Base-by-base conservation (phyloP, 1,139 yeast genomes). In the Candida albicans region DNA sequence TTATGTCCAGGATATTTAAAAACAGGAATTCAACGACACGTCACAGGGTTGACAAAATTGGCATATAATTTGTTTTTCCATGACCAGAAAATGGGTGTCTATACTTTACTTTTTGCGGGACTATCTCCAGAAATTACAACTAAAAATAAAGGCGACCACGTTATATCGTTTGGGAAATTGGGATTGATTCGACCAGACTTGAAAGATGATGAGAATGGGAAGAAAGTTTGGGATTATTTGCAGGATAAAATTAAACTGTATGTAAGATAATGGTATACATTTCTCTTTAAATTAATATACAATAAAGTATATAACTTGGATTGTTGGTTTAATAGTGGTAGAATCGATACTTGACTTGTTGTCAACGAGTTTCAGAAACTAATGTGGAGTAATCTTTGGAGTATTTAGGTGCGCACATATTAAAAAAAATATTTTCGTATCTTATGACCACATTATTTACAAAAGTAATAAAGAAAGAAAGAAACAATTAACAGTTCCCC, bases 1-100 rank as follows among this genome's bases (percentile, higher is more conserved):
- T 15, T 49, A 11, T 73, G 77, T 54, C 84, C 84, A 1, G 84
- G 84, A 2, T 53, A 58, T 34, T 50, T 78, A 27, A 53, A 50
- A 10, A 64, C 80, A 1, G 79, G 73, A 2, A 54, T 79, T 29
- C 61, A 62, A 22, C 67, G 80, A 50, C 53, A 62, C 45, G 47
- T 56, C 38, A 44, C 35, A 24, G 35, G 38, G 29, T 8, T 26
- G 39, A 37, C 47, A 37, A 38, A 41, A 37, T 25, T 35, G 3
- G 22, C 36, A 13, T 37, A 36, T 14, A 13, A 15, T 15, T 27
- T 27, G 11, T 30, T 41, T 22, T 33, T 40, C 9, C 30, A 44
- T 33, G 26, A 40, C 22, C 31, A 43, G 9, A 40, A 39, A 27
- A 35, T 35, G 22, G 62, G 61, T 12, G 59, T 58, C 4, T 55